A percentile compares a stretch with the other conserved stretches of the same genome.
Evolutionary conservation across 192 early-diverging fungal genomes (phyloP).

Genomic region (Coemansia sp.): DNA sequence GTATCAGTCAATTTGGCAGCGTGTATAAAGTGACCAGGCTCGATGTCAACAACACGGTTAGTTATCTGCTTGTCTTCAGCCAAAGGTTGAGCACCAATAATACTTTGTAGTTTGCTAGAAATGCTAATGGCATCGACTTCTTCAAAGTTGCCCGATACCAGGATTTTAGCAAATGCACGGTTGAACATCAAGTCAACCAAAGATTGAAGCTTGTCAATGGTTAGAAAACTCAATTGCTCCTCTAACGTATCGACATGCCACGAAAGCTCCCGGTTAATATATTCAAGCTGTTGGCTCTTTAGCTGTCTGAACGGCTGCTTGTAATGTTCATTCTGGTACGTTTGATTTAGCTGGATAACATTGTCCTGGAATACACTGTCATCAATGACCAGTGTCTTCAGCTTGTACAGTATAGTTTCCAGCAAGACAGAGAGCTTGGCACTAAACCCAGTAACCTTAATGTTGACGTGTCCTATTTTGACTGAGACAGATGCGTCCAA

Average conservation of each 20-base stretch:
- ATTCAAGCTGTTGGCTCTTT: not conserved
- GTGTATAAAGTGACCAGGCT: constrained; percentile 28
- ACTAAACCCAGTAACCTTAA: constrained; percentile 75
- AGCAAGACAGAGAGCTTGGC: constrained; percentile 72
- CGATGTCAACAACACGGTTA: constrained; percentile 4
- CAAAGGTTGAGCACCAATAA: constrained; percentile 57
- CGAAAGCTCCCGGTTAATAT: not conserved
- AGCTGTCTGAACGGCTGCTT: not conserved
- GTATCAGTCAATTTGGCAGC: constrained; percentile 51
- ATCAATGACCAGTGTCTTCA: constrained; percentile 61
- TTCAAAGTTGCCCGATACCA: constrained; percentile 77
- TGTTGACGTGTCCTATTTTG: constrained; percentile 47
- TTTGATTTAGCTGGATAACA: not conserved
- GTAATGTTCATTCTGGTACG: constrained; percentile 1
- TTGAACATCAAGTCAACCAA: constrained; percentile 68
- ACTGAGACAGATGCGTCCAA: constrained; percentile 70
- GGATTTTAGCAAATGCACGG: constrained; percentile 68
- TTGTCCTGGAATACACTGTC: constrained; percentile 1
- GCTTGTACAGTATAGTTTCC: constrained; percentile 59
- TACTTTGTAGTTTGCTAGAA: constrained; percentile 52
- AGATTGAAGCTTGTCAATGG: constrained; percentile 61
- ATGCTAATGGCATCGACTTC: constrained; percentile 61
- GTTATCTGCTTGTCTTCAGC: constrained; percentile 12
- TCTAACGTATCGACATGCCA: constrained; percentile 22
- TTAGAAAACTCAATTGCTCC: constrained; percentile 67